phyloP scores from a whole-genome alignment of 768 basidiomycete species.

The Pisolithus orientalis region DNA sequence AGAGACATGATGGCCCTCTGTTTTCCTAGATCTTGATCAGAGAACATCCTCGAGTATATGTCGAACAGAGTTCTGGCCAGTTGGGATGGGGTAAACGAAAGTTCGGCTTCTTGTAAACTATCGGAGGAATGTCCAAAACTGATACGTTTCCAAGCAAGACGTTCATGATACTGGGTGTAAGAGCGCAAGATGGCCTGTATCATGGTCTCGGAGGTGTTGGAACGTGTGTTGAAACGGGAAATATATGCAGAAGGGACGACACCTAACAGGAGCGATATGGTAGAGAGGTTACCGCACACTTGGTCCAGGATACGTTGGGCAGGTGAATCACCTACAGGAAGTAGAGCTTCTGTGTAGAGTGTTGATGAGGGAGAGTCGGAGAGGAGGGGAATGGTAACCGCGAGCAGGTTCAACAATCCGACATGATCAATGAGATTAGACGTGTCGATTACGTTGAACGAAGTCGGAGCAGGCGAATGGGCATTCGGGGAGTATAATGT shows the following conservation, averaged over 20 bases:
- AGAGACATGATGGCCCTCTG: constrained; percentile 5
- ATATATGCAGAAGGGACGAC: constrained; percentile 20
- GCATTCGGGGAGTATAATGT: constrained; percentile 11
- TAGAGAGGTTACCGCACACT: constrained; percentile 23
- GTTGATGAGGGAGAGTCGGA: constrained; percentile 15
- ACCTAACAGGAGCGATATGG: constrained; percentile 23
- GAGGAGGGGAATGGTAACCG: constrained; percentile 19
- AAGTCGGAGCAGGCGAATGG: constrained; percentile 16
- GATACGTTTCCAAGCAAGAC: constrained; percentile 21
- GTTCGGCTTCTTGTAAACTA: neutral
- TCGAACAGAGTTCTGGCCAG: constrained; percentile 19
- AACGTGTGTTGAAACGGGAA: constrained; percentile 27
- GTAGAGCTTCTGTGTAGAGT: constrained; percentile 24
- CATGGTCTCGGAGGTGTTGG: constrained; percentile 21
- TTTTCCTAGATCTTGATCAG: constrained; percentile 19
- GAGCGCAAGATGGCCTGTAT: too few relatives aligned
- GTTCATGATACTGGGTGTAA: constrained; percentile 20
- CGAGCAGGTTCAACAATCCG: constrained; percentile 23
- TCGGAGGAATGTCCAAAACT: neutral
- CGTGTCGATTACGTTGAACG: constrained; percentile 29
- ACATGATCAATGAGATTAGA: constrained; percentile 27
- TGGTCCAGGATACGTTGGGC: constrained; percentile 16
- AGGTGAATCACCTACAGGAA: constrained; percentile 8
- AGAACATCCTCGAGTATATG: constrained; percentile 25
- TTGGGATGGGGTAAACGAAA: constrained; percentile 15